Percentiles rank a stretch among this genome's conserved stretches.
Evolutionary conservation across 169 alveolate species (phyloP).

Genomic region (Ichthyophthirius multifiliis): DNA sequence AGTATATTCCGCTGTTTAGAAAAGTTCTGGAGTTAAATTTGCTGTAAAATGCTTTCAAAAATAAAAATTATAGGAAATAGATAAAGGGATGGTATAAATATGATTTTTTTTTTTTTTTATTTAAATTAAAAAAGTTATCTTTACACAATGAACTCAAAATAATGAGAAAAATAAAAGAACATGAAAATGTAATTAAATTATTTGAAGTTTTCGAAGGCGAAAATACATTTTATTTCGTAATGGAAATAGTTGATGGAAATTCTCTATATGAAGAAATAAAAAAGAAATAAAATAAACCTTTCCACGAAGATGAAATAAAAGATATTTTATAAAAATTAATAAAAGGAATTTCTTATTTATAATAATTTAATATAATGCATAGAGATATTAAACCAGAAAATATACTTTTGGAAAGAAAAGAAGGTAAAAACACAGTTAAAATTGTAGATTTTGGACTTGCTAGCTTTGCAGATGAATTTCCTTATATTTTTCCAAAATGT

Average conservation of each 20-base stretch:
- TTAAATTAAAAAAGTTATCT: neutral
- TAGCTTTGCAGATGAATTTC: neutral
- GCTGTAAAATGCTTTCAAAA: neutral
- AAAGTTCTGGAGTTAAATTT: neutral
- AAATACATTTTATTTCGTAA: neutral
- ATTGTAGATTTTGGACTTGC: conserved; percentile 38
- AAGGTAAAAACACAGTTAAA: neutral
- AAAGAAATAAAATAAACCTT: neutral
- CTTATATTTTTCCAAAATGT: conserved; percentile 25
- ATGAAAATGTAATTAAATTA: neutral
- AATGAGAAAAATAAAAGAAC: neutral
- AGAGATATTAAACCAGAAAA: conserved; percentile 39
- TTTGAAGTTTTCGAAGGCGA: neutral
- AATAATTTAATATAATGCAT: conserved; percentile 6
- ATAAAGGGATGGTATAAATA: neutral
- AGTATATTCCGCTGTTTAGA: neutral
- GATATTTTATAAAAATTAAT: neutral
- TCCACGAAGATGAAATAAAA: neutral
- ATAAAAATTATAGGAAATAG: neutral
- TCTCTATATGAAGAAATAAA: neutral
- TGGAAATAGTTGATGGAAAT: neutral
- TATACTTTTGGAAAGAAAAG: conserved; percentile 11
- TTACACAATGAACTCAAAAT: neutral
- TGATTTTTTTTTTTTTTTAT: neutral
- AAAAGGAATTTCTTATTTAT: conserved; percentile 9